Base-by-base conservation (phyloP, 23 red algal genomes). In the Gracilariopsis chorda region DNA sequence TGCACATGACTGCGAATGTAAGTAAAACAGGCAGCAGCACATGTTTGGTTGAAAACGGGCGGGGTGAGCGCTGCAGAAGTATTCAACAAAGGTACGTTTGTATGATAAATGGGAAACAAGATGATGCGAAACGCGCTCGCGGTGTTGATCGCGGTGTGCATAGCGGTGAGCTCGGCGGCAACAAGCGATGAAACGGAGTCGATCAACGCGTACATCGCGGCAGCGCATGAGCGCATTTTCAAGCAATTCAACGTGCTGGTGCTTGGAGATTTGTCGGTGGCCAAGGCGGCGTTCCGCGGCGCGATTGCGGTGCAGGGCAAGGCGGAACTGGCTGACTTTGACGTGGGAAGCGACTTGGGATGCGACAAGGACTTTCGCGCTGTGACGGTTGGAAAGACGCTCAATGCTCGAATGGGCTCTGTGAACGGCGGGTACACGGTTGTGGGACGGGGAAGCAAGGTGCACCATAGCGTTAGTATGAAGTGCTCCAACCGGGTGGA, bases 171-270 rank as follows among this genome's bases (percentile, higher is more conserved):
- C 8, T 2, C 8, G 7, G 30, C 10, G 84, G 44, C 29, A 46
- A 41, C 10, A 41, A 62, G n/a, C n/a, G n/a, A n/a, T n/a, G n/a
- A n/a, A n/a, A n/a, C n/a, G 9, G 84, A 77, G 40, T 88, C 84
- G 47, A 25, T 88, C 67, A 29, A 88, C 48, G 84, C 84, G 30
- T 88, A 88, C 56, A 88, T 88, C 48, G 37, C 84, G 25, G 84
- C 84, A 20, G 41, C 65, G 17, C 84, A 88, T 53, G 48, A 88
- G 65, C 20, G 9, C 28, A 13, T 88, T n/a, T 77, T 74, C 34
- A 24, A 40, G 48, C 20, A 71, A 21, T 88, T 47, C 52, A 77
- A 53, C 52, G 68, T 48, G 41, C 25, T 88, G 35, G 67, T 88
- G 36, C 60, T 88, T 37, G 84, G 84, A 33, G 84, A 88, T 51